Percentiles rank a stretch among this genome's conserved stretches.
Evolutionary conservation across 2,329 filamentous ascomycete genomes (phyloP).

Genomic region (Calonectria multiphialidica): DNA sequence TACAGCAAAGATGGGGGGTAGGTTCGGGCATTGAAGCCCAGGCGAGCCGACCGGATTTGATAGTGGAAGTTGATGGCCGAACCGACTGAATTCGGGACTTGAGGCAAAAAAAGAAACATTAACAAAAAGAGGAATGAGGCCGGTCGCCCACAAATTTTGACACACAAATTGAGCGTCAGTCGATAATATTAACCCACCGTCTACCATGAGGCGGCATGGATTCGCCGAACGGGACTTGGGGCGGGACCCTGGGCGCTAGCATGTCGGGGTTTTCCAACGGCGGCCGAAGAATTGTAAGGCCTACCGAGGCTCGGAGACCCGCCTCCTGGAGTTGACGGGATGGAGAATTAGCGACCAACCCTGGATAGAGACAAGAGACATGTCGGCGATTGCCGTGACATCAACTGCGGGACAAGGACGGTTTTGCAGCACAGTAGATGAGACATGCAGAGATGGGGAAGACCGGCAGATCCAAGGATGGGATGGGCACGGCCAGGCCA

Average conservation of each 20-base stretch:
- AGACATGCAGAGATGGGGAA: neutral
- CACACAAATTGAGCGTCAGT: conserved; percentile 15
- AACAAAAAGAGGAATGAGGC: conserved; percentile 11
- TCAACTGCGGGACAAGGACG: neutral
- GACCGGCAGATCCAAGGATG: neutral
- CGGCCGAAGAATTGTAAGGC: neutral
- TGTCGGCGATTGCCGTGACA: neutral
- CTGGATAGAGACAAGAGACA: neutral
- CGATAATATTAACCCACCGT: conserved; percentile 14
- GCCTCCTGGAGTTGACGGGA: neutral
- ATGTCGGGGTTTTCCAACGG: neutral
- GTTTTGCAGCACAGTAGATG: neutral
- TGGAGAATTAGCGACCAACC: neutral
- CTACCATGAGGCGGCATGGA: neutral
- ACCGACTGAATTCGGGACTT: conserved; percentile 10
- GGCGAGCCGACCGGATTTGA: conserved; percentile 15
- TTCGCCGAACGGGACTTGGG: conserved; percentile 1
- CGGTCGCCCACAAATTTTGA: conserved; percentile 14
- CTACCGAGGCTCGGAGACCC: neutral
- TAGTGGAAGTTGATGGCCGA: conserved; percentile 19
- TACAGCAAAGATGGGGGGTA: neutral
- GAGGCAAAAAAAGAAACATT: neutral
- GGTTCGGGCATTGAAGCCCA: conserved; percentile 23
- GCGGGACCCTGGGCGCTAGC: neutral
- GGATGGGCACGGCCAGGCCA: neutral